Conservation (phyloP, 2,329 filamentous ascomycete species). For the Fusarium agapanthi region DNA sequence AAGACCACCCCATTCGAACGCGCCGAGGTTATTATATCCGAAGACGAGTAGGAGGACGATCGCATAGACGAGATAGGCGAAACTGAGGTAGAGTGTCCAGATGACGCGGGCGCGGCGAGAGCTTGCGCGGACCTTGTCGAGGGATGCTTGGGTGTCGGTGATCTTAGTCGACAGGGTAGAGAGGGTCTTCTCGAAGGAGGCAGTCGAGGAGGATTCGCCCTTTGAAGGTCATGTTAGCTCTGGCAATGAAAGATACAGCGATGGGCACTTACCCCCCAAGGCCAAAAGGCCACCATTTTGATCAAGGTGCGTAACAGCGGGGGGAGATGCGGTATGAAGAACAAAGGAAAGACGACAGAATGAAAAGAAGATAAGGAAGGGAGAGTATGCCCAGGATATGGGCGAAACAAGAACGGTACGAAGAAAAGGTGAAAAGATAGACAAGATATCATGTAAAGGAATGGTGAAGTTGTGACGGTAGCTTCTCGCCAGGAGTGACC, state of each 20-base stretch:
- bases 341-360: constrained; percentile 13
- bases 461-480: background rate
- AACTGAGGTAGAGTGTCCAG: constrained; percentile 88
- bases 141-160: constrained; percentile 72
- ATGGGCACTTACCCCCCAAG: constrained; percentile 72
- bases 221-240: constrained; percentile 49
- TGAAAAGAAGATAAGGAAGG: background rate
- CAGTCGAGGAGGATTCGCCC: constrained; percentile 83
- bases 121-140: constrained; percentile 76
- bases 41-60: constrained; percentile 86
- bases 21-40: constrained; percentile 80
- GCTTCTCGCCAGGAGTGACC: constrained; percentile 15
- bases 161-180: constrained; percentile 86
- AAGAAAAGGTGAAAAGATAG: constrained; percentile 5
- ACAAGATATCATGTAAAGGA: no score
- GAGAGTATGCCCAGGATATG: constrained; percentile 1
- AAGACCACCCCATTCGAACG: constrained; percentile 80
- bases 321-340: background rate
- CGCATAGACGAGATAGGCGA: constrained; percentile 87
- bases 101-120: constrained; percentile 84
- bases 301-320: background rate
- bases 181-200: constrained; percentile 91
- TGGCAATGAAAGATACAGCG: background rate
- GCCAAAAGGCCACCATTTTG: constrained; percentile 85
- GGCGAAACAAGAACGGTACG: background rate